Evolutionary conservation across 495 filamentous ascomycete genomes (phyloP), one percentile per base, ranked within the genome.

Genomic region (Trichoderma reesei): DNA sequence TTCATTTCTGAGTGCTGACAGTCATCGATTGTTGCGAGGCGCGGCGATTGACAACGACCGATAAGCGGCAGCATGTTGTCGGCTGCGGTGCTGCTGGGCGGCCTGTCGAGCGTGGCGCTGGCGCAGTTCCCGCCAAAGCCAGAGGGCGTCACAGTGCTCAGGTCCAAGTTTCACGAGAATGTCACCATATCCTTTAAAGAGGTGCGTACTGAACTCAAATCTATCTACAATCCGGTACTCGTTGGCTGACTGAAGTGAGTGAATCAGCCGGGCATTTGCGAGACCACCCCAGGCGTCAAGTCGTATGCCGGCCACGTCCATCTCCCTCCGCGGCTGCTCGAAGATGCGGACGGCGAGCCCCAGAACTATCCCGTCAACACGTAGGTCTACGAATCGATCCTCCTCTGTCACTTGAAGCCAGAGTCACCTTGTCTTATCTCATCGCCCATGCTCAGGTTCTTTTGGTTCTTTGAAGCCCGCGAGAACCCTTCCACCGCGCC

Each of bases 391-490:
- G 26, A 26, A 26, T 26, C 26, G 26, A 26, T 26, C 26, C 26
- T 26, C 26, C 26, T 26, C 26, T 26, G 0, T 26, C 26, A 26
- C 26, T 1, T 26, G 26, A 26, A 26, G 26, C 26, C 26, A 26
- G 1, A 26, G 26, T 26, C 26, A 26, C 26, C 26, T 1, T 26
- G 26, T 26, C 26, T 26, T 1, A 26, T 26, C 26, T 26, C 26
- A 26, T 26, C 26, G 26, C 26, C 20, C 11, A 16, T 7, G 14
- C 1, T 14, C n/a, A 87, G 82, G 5, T 88, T 88, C 67, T 90
- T 89, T 70, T 90, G 87, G 88, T 91, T 88, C 68, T 82, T 91
- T 65, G 87, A 85, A 66, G 83, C 85, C 0, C 77, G 85, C 38
- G 77, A 85, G 37, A 80, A 80, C 59, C 78, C 83, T 18, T 65